Evolutionary conservation across 495 filamentous ascomycete species (phyloP).

Genomic region (Aspergillus ostianus): DNA sequence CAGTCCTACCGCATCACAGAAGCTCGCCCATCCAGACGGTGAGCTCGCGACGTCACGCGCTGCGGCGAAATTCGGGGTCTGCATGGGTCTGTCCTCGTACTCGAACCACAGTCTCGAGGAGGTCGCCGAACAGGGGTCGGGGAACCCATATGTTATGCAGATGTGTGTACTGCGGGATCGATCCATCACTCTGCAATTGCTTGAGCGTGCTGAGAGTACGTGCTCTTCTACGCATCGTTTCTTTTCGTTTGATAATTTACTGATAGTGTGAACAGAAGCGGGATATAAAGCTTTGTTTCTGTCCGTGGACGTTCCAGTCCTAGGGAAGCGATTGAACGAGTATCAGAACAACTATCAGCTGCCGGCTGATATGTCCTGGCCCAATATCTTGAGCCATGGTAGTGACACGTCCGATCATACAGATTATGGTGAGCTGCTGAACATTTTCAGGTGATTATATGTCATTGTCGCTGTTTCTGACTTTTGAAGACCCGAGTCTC

Average conservation of each 20-base stretch:
- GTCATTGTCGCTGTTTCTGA: too few species aligned
- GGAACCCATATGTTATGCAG: conserved; percentile 58
- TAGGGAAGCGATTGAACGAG: conserved; percentile 57
- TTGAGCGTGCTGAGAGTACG: conserved; percentile 74
- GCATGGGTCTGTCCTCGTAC: conserved; percentile 56
- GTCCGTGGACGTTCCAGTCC: conserved; percentile 88
- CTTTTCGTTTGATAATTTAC: too few species aligned
- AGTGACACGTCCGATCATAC: conserved; percentile 28
- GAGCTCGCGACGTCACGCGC: conserved; percentile 78
- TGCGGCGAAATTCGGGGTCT: conserved; percentile 69
- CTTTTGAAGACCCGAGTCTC: conserved; percentile 62
- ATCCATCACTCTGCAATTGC: conserved; percentile 76
- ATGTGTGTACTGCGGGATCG: conserved; percentile 96
- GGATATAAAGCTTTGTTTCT: conserved; percentile 93
- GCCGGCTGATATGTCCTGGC: conserved; percentile 34
- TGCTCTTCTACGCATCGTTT: too few species aligned
- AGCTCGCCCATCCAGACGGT: conserved; percentile 81
- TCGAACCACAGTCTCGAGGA: conserved; percentile 52
- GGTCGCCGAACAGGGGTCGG: conserved; percentile 40
- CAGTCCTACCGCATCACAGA: conserved; percentile 81
- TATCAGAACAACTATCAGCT: conserved; percentile 44
- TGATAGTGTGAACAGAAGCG: conserved; percentile 41
- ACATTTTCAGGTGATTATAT: conserved; percentile 49
- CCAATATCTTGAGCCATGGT: conserved; percentile 33
- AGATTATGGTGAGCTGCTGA: conserved; percentile 28